Percentiles rank a stretch among this genome's conserved stretches.
These are phyloP conservation scores for Pezicula rhizophila DNA, from an alignment of 2,329 filamentous ascomycete genomes.

Conservation along the genomic window DNA sequence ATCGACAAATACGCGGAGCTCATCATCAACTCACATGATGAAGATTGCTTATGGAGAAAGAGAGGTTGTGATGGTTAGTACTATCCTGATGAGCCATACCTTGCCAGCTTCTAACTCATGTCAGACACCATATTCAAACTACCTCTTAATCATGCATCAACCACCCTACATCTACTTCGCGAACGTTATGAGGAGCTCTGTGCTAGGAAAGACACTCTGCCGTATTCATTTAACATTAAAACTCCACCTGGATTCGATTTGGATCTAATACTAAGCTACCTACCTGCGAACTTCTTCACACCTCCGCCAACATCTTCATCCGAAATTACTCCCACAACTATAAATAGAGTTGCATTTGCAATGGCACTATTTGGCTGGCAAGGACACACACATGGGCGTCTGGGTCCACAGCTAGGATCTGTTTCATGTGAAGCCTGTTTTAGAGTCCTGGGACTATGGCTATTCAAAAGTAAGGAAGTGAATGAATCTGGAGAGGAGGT, in stretches of 20 bases:
- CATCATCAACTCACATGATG: slow-evolving; percentile 68
- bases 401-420: slow-evolving; percentile 32
- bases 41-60: slow-evolving; percentile 80
- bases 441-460: slow-evolving; percentile 84
- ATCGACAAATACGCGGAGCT: slow-evolving; percentile 70
- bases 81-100: slow-evolving; percentile 23
- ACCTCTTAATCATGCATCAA: slow-evolving; percentile 55
- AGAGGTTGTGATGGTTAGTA: slow-evolving; percentile 75
- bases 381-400: slow-evolving; percentile 32
- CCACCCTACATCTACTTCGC: slow-evolving; percentile 51
- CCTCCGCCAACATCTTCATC: slow-evolving; percentile 25
- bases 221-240: slow-evolving; percentile 56
- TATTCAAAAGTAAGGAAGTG: slow-evolving; percentile 75
- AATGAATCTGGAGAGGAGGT: slow-evolving; percentile 46
- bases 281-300: slow-evolving; percentile 51
- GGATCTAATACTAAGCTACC: slow-evolving; percentile 41
- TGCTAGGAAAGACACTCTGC: slow-evolving; percentile 47
- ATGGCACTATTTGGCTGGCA: slow-evolving; percentile 75
- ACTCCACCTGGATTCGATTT: slow-evolving; percentile 44
- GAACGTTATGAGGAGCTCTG: slow-evolving; percentile 60
- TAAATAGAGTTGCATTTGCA: slow-evolving; percentile 58
- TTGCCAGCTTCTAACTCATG: slow-evolving; percentile 12
- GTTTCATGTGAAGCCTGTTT: slow-evolving; percentile 75
- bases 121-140: slow-evolving; percentile 54
- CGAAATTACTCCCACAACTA: slow-evolving; percentile 10